Evolutionary conservation across 2,329 filamentous ascomycete genomes (phyloP).

Genomic region (Phialophora tarda): DNA sequence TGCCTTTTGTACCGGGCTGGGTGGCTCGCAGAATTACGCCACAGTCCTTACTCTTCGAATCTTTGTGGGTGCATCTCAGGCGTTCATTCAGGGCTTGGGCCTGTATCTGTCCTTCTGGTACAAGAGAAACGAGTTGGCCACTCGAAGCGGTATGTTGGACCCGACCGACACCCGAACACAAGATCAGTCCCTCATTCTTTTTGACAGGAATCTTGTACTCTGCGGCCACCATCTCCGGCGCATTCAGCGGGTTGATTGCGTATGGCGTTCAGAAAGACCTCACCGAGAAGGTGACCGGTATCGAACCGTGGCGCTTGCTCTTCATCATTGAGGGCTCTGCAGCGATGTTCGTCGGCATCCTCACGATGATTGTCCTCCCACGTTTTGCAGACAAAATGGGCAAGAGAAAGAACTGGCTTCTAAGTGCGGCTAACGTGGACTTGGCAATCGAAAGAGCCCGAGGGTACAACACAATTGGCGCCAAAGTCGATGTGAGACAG

Average conservation of each 20-base stretch:
- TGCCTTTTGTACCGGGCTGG: conserved; percentile 11
- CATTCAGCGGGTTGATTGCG: conserved; percentile 70
- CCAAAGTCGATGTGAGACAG: conserved; percentile 18
- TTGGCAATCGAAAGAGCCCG: conserved; percentile 2
- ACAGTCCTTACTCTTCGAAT: conserved; percentile 12
- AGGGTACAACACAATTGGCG: conserved; percentile 21
- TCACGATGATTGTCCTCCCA: conserved; percentile 65
- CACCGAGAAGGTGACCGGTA: conserved; percentile 57
- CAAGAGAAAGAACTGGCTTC: conserved; percentile 6
- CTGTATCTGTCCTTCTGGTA: conserved; percentile 17
- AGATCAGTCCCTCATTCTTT: background rate
- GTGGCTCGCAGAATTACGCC: conserved; percentile 12
- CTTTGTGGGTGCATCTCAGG: conserved; percentile 12
- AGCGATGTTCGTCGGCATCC: conserved; percentile 65
- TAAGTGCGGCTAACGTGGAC: background rate
- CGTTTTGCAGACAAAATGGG: conserved; percentile 61
- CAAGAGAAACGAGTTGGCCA: conserved; percentile 15
- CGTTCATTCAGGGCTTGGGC: conserved; percentile 18
- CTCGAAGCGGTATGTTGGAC: conserved; percentile 10
- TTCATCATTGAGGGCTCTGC: conserved; percentile 73
- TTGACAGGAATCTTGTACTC: conserved; percentile 45
- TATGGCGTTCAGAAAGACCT: conserved; percentile 71
- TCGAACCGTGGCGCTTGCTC: conserved; percentile 66
- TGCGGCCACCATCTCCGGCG: conserved; percentile 71
- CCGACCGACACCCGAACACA: background rate